phyloP scores from a whole-genome alignment of 805 yeast species.

The Starmerella apicola region DNA sequence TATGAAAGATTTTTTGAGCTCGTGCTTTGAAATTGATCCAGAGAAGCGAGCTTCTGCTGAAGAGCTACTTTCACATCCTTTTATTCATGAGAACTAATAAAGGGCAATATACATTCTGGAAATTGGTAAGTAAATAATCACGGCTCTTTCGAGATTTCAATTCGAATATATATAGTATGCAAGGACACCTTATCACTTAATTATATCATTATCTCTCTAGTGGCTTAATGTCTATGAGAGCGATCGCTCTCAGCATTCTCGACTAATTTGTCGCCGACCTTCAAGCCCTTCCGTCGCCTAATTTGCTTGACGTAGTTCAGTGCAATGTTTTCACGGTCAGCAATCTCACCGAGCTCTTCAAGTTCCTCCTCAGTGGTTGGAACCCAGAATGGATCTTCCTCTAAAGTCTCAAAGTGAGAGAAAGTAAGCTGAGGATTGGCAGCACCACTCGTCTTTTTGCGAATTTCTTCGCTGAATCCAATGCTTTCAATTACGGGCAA shows the following conservation, averaged over 20 bases:
- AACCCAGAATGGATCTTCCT: conserved; percentile 96
- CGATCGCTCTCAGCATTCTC: conserved; percentile 82
- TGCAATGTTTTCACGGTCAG: conserved; percentile 87
- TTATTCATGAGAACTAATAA: no score
- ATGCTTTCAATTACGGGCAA: conserved; percentile 93
- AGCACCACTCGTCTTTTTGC: conserved; percentile 90
- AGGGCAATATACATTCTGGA: no score
- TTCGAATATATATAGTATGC: no score
- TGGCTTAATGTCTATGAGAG: conserved; percentile 12
- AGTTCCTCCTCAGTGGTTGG: conserved; percentile 95
- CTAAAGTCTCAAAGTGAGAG: conserved; percentile 74
- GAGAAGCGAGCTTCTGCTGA: conserved; percentile 61
- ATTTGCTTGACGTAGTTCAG: conserved; percentile 71
- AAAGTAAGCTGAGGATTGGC: conserved; percentile 93
- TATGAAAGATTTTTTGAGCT: conserved; percentile 50
- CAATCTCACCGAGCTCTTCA: conserved; percentile 83
- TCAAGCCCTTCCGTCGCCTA: conserved; percentile 76
- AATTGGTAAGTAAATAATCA: no score
- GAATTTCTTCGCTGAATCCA: conserved; percentile 89
- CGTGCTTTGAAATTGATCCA: conserved; percentile 67
- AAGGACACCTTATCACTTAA: no score
- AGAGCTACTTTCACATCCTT: conserved; percentile 54
- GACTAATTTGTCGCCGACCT: conserved; percentile 80
- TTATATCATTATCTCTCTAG: no score
- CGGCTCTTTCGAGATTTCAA: no score